Conservation (phyloP, 805 yeast species). For the Ogataea degrootiae region DNA sequence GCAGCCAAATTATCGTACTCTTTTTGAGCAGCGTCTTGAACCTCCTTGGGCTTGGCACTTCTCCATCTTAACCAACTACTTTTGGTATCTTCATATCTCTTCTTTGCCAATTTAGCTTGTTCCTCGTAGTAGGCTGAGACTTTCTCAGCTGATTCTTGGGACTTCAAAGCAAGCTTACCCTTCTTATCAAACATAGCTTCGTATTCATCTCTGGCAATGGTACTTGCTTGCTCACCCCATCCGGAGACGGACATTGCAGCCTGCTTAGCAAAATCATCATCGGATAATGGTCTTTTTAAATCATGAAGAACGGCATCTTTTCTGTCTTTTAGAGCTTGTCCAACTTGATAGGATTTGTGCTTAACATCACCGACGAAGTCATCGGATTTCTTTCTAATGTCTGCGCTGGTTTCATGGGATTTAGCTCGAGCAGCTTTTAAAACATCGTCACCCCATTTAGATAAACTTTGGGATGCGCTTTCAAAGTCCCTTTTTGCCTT, state of each 20-base stretch:
- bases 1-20: constrained; percentile 18
- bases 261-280: constrained; percentile 29
- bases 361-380: constrained; percentile 11
- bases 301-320: constrained; percentile 14
- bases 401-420: constrained; percentile 3
- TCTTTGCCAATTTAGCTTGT: constrained; percentile 21
- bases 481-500: constrained; percentile 32
- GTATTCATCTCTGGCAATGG: constrained; percentile 38
- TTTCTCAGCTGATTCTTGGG: constrained; percentile 20
- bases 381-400: constrained; percentile 7
- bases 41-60: constrained; percentile 24
- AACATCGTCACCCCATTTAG: constrained; percentile 21
- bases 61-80: constrained; percentile 28
- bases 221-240: constrained; percentile 43
- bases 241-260: constrained; percentile 37
- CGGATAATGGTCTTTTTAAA: constrained; percentile 18
- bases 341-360: constrained; percentile 7
- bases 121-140: constrained; percentile 21
- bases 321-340: constrained; percentile 6
- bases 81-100: constrained; percentile 24
- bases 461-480: constrained; percentile 27
- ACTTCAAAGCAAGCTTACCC: constrained; percentile 16
- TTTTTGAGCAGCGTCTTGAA: constrained; percentile 23
- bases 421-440: constrained; percentile 16
- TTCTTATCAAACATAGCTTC: constrained; percentile 22